Evolutionary conservation across 2,329 filamentous ascomycete genomes (phyloP), one percentile per base, ranked within the genome.

Genomic region (Beauveria sp.): DNA sequence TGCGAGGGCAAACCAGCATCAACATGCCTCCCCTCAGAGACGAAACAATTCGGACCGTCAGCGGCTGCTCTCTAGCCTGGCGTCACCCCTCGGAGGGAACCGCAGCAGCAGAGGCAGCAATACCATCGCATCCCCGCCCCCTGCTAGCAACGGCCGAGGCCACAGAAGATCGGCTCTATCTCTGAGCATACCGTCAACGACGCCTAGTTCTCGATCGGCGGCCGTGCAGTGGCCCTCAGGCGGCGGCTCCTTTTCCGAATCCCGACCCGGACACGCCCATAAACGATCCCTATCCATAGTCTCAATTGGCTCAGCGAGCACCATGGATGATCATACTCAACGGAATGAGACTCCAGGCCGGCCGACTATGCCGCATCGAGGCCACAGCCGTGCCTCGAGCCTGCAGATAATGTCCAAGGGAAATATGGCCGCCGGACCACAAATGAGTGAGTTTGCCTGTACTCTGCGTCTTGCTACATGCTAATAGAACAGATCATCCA

Each of bases 251-350:
- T 66, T 67, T 64, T 61, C 65, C 63, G 70, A 74, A 53, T 66
- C 70, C 61, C 67, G 69, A 22, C 65, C 71, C 24, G 78, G 80
- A n/a, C 84, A 88, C 68, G 77, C 80, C 58, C 90, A 93, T 68
- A 86, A 88, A 71, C 81, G 89, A 67, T 93, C 90, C 3, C 81
- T 95, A 34, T 95, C 90, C 20, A 93, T 95, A 65, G 85, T 93
- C 51, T 93, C 90, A 10, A 84, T 93, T 67, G 88, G 87, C 12
- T 84, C 84, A 22, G 75, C 76, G 43, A 77, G 75, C 34, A 74
- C 76, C 22, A 74, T 79, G 46, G 81, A 82, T 24, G 81, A 82
- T 49, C 74, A 78, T 49, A 66, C 68, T 22, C 74, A 76, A 54
- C 73, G 72, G 61, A 78, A 77, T 64, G 78, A 81, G 30, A 67